phyloP scores from a whole-genome alignment of 345 rosid genomes.

The Lagerstroemia speciosa region DNA sequence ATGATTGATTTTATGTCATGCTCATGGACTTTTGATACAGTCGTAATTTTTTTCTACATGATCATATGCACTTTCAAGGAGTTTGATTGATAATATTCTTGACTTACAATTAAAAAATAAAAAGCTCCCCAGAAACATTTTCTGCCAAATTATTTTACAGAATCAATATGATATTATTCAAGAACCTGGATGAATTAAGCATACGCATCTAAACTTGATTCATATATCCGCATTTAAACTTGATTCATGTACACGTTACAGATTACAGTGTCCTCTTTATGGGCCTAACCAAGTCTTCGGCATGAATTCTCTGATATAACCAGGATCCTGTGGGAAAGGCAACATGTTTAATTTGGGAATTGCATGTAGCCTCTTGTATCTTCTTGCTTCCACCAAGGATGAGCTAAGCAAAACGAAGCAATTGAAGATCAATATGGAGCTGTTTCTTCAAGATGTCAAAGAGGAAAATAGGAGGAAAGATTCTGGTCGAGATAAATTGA shows the following conservation, averaged over 20 bases:
- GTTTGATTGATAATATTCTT: no score
- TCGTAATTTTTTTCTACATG: no score
- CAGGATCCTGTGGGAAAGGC: constrained; percentile 27
- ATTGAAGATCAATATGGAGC: constrained; percentile 38
- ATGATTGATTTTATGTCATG: no score
- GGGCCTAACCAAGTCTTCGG: not conserved
- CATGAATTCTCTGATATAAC: not conserved
- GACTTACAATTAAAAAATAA: no score
- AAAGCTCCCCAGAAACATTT: no score
- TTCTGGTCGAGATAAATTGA: constrained; percentile 7
- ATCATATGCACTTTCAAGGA: no score
- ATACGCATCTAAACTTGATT: no score
- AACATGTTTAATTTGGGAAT: constrained; percentile 34
- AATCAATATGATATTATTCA: no score
- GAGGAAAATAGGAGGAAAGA: constrained; percentile 20
- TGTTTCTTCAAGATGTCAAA: constrained; percentile 27
- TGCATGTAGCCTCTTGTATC: constrained; percentile 42
- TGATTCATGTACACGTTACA: not conserved
- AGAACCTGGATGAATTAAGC: no score
- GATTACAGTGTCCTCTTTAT: not conserved
- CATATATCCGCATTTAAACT: not conserved
- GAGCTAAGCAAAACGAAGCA: constrained; percentile 43
- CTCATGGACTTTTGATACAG: no score
- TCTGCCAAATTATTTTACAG: no score
- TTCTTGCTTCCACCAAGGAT: constrained; percentile 40